Base-by-base conservation (phyloP, 2,329 filamentous ascomycete species). In the Trichoderma sp. region DNA sequence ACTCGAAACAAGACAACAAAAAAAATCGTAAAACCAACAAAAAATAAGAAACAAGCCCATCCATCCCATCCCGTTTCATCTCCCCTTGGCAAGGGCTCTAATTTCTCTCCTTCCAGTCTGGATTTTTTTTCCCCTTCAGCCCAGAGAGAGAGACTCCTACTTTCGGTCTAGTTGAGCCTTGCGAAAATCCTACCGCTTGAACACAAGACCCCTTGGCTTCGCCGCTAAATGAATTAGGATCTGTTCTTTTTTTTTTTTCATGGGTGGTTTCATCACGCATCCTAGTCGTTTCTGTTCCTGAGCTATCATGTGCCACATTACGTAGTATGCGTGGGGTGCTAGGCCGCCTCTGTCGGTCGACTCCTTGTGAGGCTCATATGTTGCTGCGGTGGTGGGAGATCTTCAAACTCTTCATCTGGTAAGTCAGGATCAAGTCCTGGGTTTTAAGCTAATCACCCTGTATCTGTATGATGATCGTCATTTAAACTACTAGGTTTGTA, bases 261-360 rank as follows among this genome's bases (percentile, higher is more conserved):
- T n/a, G 39, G 15, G 57, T 60, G 57, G 57, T 37, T 60, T 63
- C 59, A 53, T 63, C 59, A 34, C 29, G 27, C 58, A 35, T 63
- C 34, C 48, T 53, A 63, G 48, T 37, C 19, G 19, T n/a, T 53
- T 39, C 32, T 39, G 59, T 53, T 52, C 59, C 48, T 53, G 48
- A 52, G 37, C 59, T 37, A 63, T 63, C 17, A 25, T 50, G 29
- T 53, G 42, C 48, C 59, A 63, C 42, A 63, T 53, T 52, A 63
- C 59, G 59, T 52, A 63, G 59, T 52, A 63, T 45, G 42, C 22
- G 42, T 48, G n/a, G n/a, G 59, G 29, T 52, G 48, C 48, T 35
- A 37, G 35, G 32, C 50, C 50, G 25, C 27, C 25, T 54, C 27
- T 12, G 27, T 29, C 25, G 22, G 22, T 27, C 48, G 7, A n/a